Conservation (phyloP, 345 rosid genomes). For the Mallotus nudiflorus region DNA sequence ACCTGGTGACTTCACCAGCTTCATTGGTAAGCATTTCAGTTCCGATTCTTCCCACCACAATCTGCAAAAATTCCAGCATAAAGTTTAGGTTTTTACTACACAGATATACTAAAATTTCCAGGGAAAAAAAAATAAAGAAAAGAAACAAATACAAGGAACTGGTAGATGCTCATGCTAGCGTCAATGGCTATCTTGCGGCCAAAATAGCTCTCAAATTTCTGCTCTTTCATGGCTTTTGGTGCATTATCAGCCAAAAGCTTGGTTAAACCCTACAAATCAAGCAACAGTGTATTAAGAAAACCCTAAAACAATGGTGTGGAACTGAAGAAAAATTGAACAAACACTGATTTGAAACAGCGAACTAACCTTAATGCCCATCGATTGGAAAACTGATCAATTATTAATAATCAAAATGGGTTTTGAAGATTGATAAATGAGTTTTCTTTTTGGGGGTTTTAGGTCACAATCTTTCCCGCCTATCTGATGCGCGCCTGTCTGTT, state of each 20-base stretch:
- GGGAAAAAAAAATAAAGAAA: not conserved
- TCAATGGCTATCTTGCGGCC: slow-evolving; percentile 94
- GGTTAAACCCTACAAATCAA: slow-evolving; percentile 72
- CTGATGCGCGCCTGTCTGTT: too few relatives aligned
- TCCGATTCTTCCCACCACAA: slow-evolving; percentile 90
- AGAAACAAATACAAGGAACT: slow-evolving; percentile 65
- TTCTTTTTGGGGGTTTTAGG: not conserved
- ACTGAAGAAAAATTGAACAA: not conserved
- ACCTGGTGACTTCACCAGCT: slow-evolving; percentile 99
- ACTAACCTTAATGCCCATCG: slow-evolving; percentile 21
- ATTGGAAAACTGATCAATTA: too few relatives aligned
- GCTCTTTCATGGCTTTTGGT: slow-evolving; percentile 85
- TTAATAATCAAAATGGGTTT: not conserved
- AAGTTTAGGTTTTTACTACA: too few relatives aligned
- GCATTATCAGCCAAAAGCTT: slow-evolving; percentile 96
- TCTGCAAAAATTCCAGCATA: slow-evolving; percentile 42
- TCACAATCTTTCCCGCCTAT: slow-evolving; percentile 10
- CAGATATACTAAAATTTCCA: too few relatives aligned
- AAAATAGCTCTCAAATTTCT: slow-evolving; percentile 86
- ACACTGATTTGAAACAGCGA: too few relatives aligned
- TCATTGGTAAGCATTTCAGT: slow-evolving; percentile 91
- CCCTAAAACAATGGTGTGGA: not conserved
- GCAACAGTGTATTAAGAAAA: too few relatives aligned
- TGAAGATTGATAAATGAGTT: not conserved
- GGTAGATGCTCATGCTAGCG: slow-evolving; percentile 99